Conservation (phyloP, 2,329 filamentous ascomycete genomes). For the Verticillium albo-atrum region DNA sequence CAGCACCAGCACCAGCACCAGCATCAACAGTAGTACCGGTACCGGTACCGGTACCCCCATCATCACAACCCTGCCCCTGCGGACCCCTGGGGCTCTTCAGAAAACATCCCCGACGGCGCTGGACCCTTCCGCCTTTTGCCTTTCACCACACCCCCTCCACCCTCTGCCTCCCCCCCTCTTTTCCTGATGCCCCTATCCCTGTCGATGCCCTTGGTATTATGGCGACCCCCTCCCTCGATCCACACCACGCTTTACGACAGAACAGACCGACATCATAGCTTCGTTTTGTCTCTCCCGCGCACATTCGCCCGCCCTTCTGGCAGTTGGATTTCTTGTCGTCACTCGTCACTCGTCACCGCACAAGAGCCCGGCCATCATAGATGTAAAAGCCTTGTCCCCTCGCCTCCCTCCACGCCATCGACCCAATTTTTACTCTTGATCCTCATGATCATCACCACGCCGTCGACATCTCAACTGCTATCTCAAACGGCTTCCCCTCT, state of each 20-base stretch:
- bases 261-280: constrained; percentile 15
- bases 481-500: not conserved
- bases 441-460: constrained; percentile 9
- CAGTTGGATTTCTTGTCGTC: constrained; percentile 3
- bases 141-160: not conserved
- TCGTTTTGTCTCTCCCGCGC: constrained; percentile 10
- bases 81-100: not conserved
- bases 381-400: constrained; percentile 16
- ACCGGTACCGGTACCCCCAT: not conserved
- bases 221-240: constrained; percentile 2
- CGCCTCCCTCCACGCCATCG: constrained; percentile 9
- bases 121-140: constrained; percentile 5
- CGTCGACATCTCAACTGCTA: not conserved
- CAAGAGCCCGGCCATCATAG: constrained; percentile 3
- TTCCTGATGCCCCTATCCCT: constrained; percentile 1
- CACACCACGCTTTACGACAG: constrained; percentile 11
- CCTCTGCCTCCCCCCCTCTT: constrained; percentile 2
- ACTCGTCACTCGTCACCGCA: constrained; percentile 5
- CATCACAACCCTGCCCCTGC: not conserved
- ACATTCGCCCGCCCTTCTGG: not conserved
- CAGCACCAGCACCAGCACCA: too few species aligned
- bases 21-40: not conserved
- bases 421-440: constrained; percentile 9
- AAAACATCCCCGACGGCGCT: constrained; percentile 1
- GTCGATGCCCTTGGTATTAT: not conserved